A percentile compares a stretch with the other conserved stretches of the same genome.
These are phyloP conservation scores for Diaporthe destruens DNA, from an alignment of 2,329 filamentous ascomycete species.

Conservation along the genomic window DNA sequence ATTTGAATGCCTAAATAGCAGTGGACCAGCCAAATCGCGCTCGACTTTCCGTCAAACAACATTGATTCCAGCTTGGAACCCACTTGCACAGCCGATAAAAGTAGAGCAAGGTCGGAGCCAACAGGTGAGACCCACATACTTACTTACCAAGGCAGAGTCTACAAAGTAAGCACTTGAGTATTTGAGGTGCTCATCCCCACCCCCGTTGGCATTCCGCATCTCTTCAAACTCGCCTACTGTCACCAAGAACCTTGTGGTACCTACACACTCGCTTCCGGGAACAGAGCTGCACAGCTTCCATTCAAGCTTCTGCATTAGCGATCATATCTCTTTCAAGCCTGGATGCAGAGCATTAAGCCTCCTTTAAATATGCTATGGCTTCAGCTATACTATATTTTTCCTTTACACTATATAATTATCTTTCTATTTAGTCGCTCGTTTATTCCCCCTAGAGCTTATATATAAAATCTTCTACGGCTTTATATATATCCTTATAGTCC, in stretches of 20 bases:
- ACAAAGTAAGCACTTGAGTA: constrained; percentile 23
- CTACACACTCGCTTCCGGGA: constrained; percentile 12
- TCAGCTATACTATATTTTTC: too few species aligned
- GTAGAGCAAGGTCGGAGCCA: constrained; percentile 2
- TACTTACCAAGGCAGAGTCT: constrained; percentile 16
- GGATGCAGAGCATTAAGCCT: constrained; percentile 13
- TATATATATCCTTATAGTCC: too few species aligned
- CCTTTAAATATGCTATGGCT: constrained; percentile 16
- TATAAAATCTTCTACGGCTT: too few species aligned
- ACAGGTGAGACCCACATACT: constrained; percentile 6
- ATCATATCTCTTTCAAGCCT: constrained; percentile 23
- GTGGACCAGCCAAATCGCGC: constrained; percentile 30
- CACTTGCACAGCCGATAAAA: constrained; percentile 9
- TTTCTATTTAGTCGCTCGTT: too few species aligned
- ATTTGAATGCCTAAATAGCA: neutral
- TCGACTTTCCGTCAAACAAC: constrained; percentile 19
- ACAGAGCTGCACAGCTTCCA: constrained; percentile 6
- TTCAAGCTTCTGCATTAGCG: constrained; percentile 19
- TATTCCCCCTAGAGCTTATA: too few species aligned
- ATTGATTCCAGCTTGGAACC: constrained; percentile 25
- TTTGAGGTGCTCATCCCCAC: constrained; percentile 22
- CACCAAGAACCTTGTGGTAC: constrained; percentile 21
- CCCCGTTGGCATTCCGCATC: constrained; percentile 19
- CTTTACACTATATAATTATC: too few species aligned
- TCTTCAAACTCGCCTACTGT: neutral